Conservation (phyloP, 2,329 filamentous ascomycete genomes). For the Zarea fungicola region DNA sequence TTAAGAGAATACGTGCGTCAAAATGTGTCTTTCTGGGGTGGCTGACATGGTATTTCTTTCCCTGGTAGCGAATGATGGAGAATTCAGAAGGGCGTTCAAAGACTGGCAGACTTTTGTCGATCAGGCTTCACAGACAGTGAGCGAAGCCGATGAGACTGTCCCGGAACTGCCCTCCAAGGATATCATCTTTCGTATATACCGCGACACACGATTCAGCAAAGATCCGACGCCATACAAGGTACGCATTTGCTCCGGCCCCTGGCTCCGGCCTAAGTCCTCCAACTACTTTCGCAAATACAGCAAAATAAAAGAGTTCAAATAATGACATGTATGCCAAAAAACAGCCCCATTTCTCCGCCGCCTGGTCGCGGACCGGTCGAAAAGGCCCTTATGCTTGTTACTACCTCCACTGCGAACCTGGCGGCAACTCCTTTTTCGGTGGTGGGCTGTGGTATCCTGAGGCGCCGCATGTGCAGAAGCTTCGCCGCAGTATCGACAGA, state of each 20-base stretch:
- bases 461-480: constrained; percentile 54
- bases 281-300: no score
- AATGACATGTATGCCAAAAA: neutral
- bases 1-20: no score
- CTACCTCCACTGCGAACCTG: constrained; percentile 77
- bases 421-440: constrained; percentile 60
- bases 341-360: constrained; percentile 75
- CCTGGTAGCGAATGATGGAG: constrained; percentile 64
- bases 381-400: constrained; percentile 87
- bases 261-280: no score
- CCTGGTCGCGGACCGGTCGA: constrained; percentile 80
- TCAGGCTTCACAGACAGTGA: constrained; percentile 63
- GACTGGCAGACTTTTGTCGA: constrained; percentile 81
- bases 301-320: constrained; percentile 15
- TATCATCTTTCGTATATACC: constrained; percentile 80
- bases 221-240: constrained; percentile 88
- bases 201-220: constrained; percentile 79
- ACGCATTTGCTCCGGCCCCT: constrained; percentile 20
- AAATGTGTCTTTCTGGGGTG: neutral
- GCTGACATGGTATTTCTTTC: neutral
- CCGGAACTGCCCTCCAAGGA: constrained; percentile 85
- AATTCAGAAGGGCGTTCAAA: constrained; percentile 71
- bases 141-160: constrained; percentile 70
- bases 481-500: constrained; percentile 72
- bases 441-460: constrained; percentile 82